Conservation (phyloP, 495 filamentous ascomycete species). For the Letharia lupina region DNA sequence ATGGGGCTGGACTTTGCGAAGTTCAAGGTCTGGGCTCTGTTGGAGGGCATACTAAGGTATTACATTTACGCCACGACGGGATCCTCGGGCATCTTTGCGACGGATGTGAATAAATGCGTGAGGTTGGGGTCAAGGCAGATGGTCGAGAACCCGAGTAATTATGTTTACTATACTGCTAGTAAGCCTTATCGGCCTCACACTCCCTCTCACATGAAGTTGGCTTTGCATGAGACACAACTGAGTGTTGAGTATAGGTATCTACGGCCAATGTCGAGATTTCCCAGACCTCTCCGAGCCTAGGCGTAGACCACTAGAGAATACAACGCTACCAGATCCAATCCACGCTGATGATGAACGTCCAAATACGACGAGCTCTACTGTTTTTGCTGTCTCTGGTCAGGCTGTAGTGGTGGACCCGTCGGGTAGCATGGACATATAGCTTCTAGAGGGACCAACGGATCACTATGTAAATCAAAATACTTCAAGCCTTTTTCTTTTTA, state of each 20-base stretch:
- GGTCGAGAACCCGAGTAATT: background rate
- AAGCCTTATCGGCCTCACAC: background rate
- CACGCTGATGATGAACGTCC: background rate
- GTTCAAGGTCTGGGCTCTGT: background rate
- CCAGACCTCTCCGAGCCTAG: background rate
- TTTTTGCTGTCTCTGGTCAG: background rate
- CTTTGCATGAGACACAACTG: background rate
- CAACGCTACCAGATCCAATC: background rate
- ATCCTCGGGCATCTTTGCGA: background rate
- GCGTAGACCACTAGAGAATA: background rate
- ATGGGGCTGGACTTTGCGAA: background rate
- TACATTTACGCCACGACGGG: background rate
- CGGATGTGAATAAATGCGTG: background rate
- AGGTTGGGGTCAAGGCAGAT: background rate
- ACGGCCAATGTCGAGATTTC: background rate
- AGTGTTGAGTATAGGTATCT: background rate
- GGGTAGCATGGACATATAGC: background rate
- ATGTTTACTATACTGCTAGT: conserved; percentile 1
- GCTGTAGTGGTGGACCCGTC: background rate
- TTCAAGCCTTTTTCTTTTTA: background rate
- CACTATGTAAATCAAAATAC: background rate
- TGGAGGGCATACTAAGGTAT: background rate
- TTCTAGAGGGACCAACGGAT: background rate
- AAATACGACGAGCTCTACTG: background rate
- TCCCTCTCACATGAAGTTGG: background rate